Conservation (phyloP, 1,284 basidiomycete genomes). For the Ceratobasidium sp. region DNA sequence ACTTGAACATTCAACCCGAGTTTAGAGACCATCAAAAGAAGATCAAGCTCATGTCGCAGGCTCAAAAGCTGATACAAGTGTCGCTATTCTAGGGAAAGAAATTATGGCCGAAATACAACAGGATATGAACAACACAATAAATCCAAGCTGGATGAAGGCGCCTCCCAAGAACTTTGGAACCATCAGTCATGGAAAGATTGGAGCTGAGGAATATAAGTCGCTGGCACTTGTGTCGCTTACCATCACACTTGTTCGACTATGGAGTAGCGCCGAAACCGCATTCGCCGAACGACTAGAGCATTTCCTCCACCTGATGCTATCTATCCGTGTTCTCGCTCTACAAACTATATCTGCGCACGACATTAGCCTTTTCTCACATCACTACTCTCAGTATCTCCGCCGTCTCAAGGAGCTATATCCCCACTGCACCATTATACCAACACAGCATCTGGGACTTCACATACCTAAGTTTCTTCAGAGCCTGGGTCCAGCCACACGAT, state of each 20-base stretch:
- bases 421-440: background rate
- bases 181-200: slow-evolving; percentile 41
- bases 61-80: no score
- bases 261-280: background rate
- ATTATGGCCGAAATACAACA: slow-evolving; percentile 23
- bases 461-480: slow-evolving; percentile 10
- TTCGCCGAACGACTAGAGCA: slow-evolving; percentile 5
- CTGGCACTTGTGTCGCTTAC: slow-evolving; percentile 44
- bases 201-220: slow-evolving; percentile 48
- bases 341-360: background rate
- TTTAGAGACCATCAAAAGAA: background rate
- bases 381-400: slow-evolving; percentile 7
- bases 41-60: no score
- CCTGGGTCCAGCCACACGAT: slow-evolving; percentile 37
- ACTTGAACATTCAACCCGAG: background rate
- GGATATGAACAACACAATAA: slow-evolving; percentile 30
- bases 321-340: slow-evolving; percentile 17
- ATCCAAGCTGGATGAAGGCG: slow-evolving; percentile 42
- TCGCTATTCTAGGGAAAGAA: background rate
- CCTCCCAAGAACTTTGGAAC: slow-evolving; percentile 38
- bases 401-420: slow-evolving; percentile 25
- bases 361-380: slow-evolving; percentile 2
- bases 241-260: slow-evolving; percentile 45
- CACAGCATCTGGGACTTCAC: slow-evolving; percentile 41
- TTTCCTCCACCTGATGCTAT: slow-evolving; percentile 21